phyloP scores from a whole-genome alignment of 169 alveolate species.

The Plasmodium berghei region DNA sequence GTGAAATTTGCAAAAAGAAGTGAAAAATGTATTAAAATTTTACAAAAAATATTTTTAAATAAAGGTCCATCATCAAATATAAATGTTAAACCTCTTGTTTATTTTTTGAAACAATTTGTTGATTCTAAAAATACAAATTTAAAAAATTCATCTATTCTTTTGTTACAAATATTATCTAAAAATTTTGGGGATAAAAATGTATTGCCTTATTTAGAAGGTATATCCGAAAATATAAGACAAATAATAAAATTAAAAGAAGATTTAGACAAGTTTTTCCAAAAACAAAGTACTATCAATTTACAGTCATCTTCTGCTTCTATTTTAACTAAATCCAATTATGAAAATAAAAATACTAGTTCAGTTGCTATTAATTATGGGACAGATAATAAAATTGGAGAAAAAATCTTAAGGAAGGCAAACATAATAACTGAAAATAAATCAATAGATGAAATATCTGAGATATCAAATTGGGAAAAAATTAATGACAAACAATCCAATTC shows the following conservation, averaged over 20 bases:
- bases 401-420: too few relatives aligned
- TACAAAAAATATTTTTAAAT: slow-evolving; percentile 43
- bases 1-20: slow-evolving; percentile 59
- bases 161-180: slow-evolving; percentile 55
- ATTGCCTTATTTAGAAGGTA: slow-evolving; percentile 64
- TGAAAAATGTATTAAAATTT: slow-evolving; percentile 56
- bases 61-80: slow-evolving; percentile 17
- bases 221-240: slow-evolving; percentile 50
- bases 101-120: slow-evolving; percentile 64
- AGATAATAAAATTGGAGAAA: too few relatives aligned
- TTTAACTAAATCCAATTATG: too few relatives aligned
- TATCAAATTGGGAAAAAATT: too few relatives aligned
- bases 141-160: slow-evolving; percentile 52
- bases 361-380: too few relatives aligned
- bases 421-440: too few relatives aligned
- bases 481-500: too few relatives aligned
- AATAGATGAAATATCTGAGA: too few relatives aligned
- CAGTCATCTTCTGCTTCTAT: background rate
- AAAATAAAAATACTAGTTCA: too few relatives aligned
- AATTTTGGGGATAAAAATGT: slow-evolving; percentile 69
- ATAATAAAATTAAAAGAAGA: slow-evolving; percentile 62
- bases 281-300: slow-evolving; percentile 1
- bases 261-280: slow-evolving; percentile 28
- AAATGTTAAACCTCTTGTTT: slow-evolving; percentile 47
- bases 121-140: slow-evolving; percentile 70